phyloP scores from a whole-genome alignment of 2,329 filamentous ascomycete species.

The Colletotrichum chlorophyti region DNA sequence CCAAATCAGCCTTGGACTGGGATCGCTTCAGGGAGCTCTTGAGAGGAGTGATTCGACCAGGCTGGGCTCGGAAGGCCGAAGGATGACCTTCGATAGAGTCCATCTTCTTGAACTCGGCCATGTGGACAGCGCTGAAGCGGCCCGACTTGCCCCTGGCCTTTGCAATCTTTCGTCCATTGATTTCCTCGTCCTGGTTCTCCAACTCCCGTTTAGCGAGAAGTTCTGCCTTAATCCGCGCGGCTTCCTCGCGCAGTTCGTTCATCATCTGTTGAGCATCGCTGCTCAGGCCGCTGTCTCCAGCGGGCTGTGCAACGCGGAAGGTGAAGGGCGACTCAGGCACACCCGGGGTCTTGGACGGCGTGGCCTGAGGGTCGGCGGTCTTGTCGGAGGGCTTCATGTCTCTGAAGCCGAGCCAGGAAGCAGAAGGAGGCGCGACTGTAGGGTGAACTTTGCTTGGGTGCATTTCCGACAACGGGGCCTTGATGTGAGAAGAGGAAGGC shows the following conservation, averaged over 20 bases:
- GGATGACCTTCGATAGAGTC: slow-evolving; percentile 90
- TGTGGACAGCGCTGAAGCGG: slow-evolving; percentile 85
- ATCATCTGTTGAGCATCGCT: slow-evolving; percentile 67
- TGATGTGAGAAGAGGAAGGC: slow-evolving; percentile 71
- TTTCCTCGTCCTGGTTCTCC: slow-evolving; percentile 53
- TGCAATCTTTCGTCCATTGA: slow-evolving; percentile 73
- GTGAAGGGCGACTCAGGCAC: slow-evolving; percentile 67
- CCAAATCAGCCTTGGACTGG: slow-evolving; percentile 53
- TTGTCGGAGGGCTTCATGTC: slow-evolving; percentile 69
- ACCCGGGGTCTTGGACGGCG: slow-evolving; percentile 66
- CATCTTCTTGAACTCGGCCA: slow-evolving; percentile 95
- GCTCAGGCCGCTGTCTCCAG: slow-evolving; percentile 60
- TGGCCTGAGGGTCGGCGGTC: slow-evolving; percentile 55
- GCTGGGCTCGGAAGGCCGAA: slow-evolving; percentile 74
- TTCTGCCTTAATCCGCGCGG: slow-evolving; percentile 32
- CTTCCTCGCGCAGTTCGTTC: slow-evolving; percentile 68
- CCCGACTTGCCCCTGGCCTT: slow-evolving; percentile 78
- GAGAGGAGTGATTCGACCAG: slow-evolving; percentile 59
- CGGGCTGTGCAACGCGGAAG: slow-evolving; percentile 65
- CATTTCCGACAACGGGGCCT: slow-evolving; percentile 83
- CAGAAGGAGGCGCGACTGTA: slow-evolving; percentile 80
- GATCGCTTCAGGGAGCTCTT: slow-evolving; percentile 45
- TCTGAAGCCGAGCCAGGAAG: slow-evolving; percentile 81
- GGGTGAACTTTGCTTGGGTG: slow-evolving; percentile 84
- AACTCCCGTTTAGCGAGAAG: slow-evolving; percentile 60